A percentile compares a stretch with the other conserved stretches of the same genome.
phyloP scores from a whole-genome alignment of 2,329 filamentous ascomycete species.

The Pyrenophora graminea region DNA sequence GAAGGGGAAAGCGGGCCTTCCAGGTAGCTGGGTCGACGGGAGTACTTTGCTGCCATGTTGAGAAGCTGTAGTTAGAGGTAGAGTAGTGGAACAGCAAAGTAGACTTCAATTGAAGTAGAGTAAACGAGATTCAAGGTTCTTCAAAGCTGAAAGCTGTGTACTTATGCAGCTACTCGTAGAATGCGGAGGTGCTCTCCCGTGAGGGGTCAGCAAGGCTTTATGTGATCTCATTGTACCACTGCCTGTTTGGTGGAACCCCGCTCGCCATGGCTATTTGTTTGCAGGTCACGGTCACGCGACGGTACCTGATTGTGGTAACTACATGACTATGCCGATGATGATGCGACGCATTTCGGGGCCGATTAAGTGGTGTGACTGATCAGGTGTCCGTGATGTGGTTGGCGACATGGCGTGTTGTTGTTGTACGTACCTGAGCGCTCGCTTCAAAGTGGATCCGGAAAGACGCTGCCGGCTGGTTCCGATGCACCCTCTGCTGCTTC shows the following conservation, averaged over 20 bases:
- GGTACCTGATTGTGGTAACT: constrained; percentile 14
- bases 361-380: constrained; percentile 29
- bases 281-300: constrained; percentile 39
- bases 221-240: constrained; percentile 40
- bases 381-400: constrained; percentile 27
- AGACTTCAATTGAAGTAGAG: constrained; percentile 8
- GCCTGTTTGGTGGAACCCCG: constrained; percentile 28
- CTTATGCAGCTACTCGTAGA: constrained; percentile 6
- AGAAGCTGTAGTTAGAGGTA: constrained; percentile 7
- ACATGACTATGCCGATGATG: constrained; percentile 12
- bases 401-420: constrained; percentile 26
- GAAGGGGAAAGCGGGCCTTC: constrained; percentile 37
- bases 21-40: constrained; percentile 33
- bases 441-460: constrained; percentile 18
- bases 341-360: constrained; percentile 18
- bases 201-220: constrained; percentile 42
- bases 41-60: constrained; percentile 35
- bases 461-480: constrained; percentile 13
- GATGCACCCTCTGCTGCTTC: neutral
- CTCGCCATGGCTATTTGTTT: constrained; percentile 27
- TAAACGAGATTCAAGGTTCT: neutral
- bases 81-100: neutral
- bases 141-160: constrained; percentile 13
- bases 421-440: constrained; percentile 13
- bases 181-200: constrained; percentile 31